A percentile compares a stretch with the other conserved stretches of the same genome.
Evolutionary conservation across 148 eudicot species (phyloP).

Genomic region (Camellia granthamiana): DNA sequence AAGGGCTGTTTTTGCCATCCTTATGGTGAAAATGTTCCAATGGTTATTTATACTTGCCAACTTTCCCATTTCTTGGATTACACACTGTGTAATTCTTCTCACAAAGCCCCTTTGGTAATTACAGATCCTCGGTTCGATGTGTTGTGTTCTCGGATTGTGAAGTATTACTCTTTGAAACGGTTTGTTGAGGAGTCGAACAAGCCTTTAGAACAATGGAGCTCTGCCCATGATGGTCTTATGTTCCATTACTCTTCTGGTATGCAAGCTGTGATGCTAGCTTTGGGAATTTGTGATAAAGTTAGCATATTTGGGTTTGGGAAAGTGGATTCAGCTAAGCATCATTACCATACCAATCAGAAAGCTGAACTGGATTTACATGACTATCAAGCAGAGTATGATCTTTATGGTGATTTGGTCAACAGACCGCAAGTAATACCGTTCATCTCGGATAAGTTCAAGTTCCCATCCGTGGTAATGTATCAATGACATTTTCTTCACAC

Average conservation of each 20-base stretch:
- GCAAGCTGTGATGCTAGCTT: conserved; percentile 81
- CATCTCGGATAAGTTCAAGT: conserved; percentile 54
- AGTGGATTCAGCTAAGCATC: conserved; percentile 57
- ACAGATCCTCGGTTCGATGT: conserved; percentile 69
- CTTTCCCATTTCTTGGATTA: conserved; percentile 83
- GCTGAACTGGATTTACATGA: conserved; percentile 72
- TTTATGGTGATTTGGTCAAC: conserved; percentile 57
- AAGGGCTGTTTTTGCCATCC: conserved; percentile 75
- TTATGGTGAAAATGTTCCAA: conserved; percentile 58
- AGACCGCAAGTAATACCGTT: conserved; percentile 59
- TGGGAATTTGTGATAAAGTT: conserved; percentile 72
- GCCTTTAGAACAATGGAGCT: conserved; percentile 54
- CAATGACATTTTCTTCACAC: conserved; percentile 31
- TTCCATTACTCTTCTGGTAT: conserved; percentile 93
- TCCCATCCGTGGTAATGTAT: conserved; percentile 63
- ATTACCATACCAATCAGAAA: conserved; percentile 81
- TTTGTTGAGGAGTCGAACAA: conserved; percentile 40
- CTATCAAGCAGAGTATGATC: conserved; percentile 76
- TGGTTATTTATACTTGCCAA: conserved; percentile 77
- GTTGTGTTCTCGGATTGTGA: conserved; percentile 66
- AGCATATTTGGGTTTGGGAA: conserved; percentile 85
- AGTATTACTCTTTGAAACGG: conserved; percentile 75
- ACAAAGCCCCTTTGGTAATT: conserved; percentile 59
- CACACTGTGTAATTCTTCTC: conserved; percentile 60
- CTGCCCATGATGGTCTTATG: conserved; percentile 51